A percentile compares a stretch with the other conserved stretches of the same genome.
These are phyloP conservation scores for Xylaria sp. DNA, from an alignment of 2,329 filamentous ascomycete species.

Conservation along the genomic window DNA sequence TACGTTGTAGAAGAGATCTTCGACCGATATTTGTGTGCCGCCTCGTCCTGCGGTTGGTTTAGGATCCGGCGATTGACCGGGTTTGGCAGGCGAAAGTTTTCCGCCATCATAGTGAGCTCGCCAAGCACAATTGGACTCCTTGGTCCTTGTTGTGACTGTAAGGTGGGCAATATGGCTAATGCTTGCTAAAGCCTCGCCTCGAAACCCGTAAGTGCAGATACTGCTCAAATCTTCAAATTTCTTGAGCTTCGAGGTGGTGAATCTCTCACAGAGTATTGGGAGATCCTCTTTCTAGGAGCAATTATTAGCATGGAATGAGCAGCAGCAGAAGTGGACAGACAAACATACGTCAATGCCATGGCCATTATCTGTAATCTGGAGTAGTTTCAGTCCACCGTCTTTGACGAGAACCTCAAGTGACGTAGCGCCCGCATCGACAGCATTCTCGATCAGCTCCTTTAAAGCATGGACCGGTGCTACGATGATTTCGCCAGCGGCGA, in stretches of 20 bases:
- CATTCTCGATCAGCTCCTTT: conserved; percentile 96
- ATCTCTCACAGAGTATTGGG: conserved; percentile 90
- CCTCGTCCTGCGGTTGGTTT: conserved; percentile 87
- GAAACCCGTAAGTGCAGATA: conserved; percentile 97
- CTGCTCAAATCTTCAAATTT: conserved; percentile 90
- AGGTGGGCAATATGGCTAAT: conserved; percentile 99
- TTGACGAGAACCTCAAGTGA: conserved; percentile 91
- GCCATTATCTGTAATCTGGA: conserved; percentile 98
- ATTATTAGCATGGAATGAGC: conserved; percentile 39
- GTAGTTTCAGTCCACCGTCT: conserved; percentile 91
- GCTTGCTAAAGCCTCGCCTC: conserved; percentile 93
- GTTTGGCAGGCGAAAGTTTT: conserved; percentile 82
- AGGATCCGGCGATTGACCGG: conserved; percentile 86
- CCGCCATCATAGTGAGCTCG: conserved; percentile 88
- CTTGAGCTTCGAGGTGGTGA: conserved; percentile 96
- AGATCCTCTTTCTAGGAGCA: conserved; percentile 82
- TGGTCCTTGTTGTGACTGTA: conserved; percentile 92
- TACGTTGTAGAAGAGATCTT: conserved; percentile 97
- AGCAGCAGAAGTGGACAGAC: background rate
- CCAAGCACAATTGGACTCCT: conserved; percentile 88
- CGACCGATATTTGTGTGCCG: conserved; percentile 95
- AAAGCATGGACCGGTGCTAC: conserved; percentile 95
- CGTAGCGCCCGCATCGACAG: conserved; percentile 96
- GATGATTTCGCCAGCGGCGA: conserved; percentile 97
- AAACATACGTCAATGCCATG: conserved; percentile 86